A percentile compares a stretch with the other conserved stretches of the same genome.
Conservation (phyloP, 495 filamentous ascomycete genomes). For the Aspergillus kassunensis region DNA sequence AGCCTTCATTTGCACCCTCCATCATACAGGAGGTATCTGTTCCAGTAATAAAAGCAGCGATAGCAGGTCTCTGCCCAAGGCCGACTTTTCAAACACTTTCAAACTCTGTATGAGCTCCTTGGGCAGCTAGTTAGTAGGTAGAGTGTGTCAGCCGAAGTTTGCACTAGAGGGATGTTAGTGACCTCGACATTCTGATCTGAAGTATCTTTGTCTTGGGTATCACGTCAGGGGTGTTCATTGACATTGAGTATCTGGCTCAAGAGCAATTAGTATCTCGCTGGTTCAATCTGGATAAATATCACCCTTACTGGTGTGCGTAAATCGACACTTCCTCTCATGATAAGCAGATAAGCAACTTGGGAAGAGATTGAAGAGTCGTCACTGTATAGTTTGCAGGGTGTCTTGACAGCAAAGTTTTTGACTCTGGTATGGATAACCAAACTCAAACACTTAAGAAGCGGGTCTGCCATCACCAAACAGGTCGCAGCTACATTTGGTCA, state of each 20-base stretch:
- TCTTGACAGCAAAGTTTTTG: conserved; percentile 4
- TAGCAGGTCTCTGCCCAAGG: conserved; percentile 6
- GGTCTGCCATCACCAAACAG: conserved; percentile 2
- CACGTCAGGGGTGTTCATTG: conserved; percentile 2
- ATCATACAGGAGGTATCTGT: conserved; percentile 10
- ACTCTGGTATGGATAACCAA: conserved; percentile 6
- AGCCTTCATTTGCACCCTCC: conserved; percentile 7
- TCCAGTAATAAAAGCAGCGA: conserved; percentile 9
- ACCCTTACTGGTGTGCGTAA: conserved; percentile 3
- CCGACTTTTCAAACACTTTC: conserved; percentile 5
- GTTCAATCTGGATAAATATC: conserved; percentile 7
- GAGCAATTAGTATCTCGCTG: conserved; percentile 10
- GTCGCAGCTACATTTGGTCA: neutral
- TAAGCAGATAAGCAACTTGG: neutral
- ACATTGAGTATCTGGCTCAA: conserved; percentile 9
- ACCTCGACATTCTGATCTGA: conserved; percentile 7
- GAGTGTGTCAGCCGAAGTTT: conserved; percentile 4
- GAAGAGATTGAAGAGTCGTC: conserved; percentile 1
- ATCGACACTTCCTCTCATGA: conserved; percentile 6
- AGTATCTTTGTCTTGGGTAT: conserved; percentile 7
- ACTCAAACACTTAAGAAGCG: neutral
- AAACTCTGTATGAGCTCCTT: conserved; percentile 8
- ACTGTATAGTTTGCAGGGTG: conserved; percentile 4
- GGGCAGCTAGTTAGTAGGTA: conserved; percentile 5
- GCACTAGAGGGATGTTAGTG: conserved; percentile 7